Percentiles rank a stretch among this genome's conserved stretches.
These are phyloP conservation scores for Linnemannia exigua DNA, from an alignment of 192 early-diverging fungal genomes.

Conservation along the genomic window DNA sequence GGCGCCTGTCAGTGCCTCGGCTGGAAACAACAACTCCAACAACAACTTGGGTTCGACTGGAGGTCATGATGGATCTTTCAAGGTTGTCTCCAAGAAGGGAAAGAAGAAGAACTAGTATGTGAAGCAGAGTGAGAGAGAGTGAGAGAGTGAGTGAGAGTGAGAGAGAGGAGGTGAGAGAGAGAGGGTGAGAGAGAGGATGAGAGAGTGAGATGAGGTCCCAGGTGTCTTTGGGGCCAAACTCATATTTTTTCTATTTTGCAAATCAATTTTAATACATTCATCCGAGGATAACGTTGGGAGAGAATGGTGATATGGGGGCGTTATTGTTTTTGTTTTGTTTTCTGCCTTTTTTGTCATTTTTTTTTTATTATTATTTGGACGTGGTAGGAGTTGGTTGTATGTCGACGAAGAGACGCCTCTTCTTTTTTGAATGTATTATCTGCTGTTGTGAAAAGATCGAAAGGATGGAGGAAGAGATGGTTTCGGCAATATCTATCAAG, in stretches of 20 bases:
- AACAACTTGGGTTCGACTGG: neutral
- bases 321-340: neutral
- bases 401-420: neutral
- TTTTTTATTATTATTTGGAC: neutral
- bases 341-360: neutral
- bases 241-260: neutral
- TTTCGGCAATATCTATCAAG: neutral
- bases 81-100: conserved; percentile 57
- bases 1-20: neutral
- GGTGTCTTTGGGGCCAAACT: too few species aligned
- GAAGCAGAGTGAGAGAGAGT: too few species aligned
- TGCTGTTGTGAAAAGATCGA: neutral
- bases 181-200: too few species aligned
- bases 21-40: neutral
- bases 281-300: neutral
- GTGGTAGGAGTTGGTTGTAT: neutral
- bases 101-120: conserved; percentile 48
- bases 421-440: neutral
- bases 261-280: neutral
- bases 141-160: too few species aligned
- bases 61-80: conserved; percentile 35
- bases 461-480: neutral
- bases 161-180: too few species aligned
- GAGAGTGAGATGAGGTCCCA: too few species aligned
- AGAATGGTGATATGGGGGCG: too few species aligned